Evolutionary conservation across 768 basidiomycete genomes (phyloP).

Genomic region (Suillus paluster): DNA sequence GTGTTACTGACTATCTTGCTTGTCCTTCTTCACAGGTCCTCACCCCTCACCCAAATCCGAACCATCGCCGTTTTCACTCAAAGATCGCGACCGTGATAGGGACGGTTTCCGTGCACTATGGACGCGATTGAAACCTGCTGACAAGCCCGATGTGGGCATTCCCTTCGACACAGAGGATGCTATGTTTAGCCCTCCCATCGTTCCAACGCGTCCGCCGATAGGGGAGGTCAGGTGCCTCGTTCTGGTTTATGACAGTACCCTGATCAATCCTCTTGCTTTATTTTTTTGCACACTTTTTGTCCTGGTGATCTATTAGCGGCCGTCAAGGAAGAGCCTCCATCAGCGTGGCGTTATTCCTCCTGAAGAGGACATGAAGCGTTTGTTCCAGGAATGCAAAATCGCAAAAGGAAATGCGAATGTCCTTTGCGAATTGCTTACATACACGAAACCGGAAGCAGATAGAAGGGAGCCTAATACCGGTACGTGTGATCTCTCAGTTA

Average conservation of each 20-base stretch:
- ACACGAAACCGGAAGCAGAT: constrained; percentile 75
- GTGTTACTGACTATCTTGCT: background rate
- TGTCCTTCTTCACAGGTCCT: background rate
- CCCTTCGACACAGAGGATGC: constrained; percentile 80
- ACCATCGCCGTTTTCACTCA: constrained; percentile 12
- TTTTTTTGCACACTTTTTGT: background rate
- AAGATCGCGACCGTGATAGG: constrained; percentile 38
- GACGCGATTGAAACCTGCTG: constrained; percentile 77
- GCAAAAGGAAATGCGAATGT: constrained; percentile 81
- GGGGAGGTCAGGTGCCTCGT: background rate
- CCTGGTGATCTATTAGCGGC: background rate
- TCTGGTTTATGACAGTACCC: background rate
- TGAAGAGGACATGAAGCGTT: constrained; percentile 82
- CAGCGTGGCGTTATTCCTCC: constrained; percentile 58
- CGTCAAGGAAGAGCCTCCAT: background rate
- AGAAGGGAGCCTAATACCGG: constrained; percentile 66
- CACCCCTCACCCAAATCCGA: constrained; percentile 8
- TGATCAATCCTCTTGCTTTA: background rate
- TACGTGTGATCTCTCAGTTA: constrained; percentile 33
- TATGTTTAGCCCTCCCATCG: constrained; percentile 73
- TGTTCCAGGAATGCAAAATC: constrained; percentile 86
- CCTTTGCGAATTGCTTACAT: constrained; percentile 70
- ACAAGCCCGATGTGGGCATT: constrained; percentile 84
- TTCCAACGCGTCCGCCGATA: constrained; percentile 19
- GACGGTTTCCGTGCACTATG: constrained; percentile 75